These are phyloP conservation scores for Cercophora newfieldiana DNA, from an alignment of 495 filamentous ascomycete genomes.

Conservation along the genomic window DNA sequence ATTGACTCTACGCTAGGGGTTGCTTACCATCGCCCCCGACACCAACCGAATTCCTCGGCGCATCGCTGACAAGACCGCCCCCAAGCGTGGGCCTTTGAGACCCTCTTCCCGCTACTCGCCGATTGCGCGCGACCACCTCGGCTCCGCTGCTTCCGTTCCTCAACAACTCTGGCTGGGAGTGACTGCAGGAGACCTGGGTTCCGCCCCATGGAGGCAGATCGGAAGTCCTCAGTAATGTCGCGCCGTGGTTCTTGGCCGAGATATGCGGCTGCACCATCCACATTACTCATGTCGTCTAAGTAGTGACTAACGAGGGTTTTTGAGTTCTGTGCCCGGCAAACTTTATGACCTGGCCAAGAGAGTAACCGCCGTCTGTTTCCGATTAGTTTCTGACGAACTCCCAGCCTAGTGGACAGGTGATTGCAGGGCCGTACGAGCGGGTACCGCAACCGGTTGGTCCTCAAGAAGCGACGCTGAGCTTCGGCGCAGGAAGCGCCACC, in stretches of 20 bases:
- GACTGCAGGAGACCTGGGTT: constrained; percentile 14
- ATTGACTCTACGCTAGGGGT: neutral
- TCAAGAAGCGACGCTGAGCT: too few relatives aligned
- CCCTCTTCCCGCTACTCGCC: too few relatives aligned
- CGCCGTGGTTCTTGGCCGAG: constrained; percentile 5
- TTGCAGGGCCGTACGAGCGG: too few relatives aligned
- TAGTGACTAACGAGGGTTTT: constrained; percentile 6
- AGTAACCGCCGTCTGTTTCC: constrained; percentile 7
- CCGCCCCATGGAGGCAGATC: constrained; percentile 15
- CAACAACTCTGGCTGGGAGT: constrained; percentile 8
- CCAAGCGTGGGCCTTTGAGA: too few relatives aligned
- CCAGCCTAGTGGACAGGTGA: too few relatives aligned
- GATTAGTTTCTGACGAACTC: constrained; percentile 1
- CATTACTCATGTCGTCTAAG: constrained; percentile 11
- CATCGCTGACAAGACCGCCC: too few relatives aligned
- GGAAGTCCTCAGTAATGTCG: constrained; percentile 10
- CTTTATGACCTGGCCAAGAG: constrained; percentile 9
- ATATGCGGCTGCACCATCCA: neutral
- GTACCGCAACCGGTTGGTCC: too few relatives aligned
- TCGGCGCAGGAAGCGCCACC: too few relatives aligned
- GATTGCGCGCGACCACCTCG: too few relatives aligned
- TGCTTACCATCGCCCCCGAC: neutral
- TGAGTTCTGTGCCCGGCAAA: constrained; percentile 3
- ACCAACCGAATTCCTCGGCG: neutral
- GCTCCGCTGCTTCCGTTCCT: constrained; percentile 12